Percentiles rank a stretch among this genome's conserved stretches.
Conservation (phyloP, 139 green algal genomes). For the Chlorella sorokiniana region DNA sequence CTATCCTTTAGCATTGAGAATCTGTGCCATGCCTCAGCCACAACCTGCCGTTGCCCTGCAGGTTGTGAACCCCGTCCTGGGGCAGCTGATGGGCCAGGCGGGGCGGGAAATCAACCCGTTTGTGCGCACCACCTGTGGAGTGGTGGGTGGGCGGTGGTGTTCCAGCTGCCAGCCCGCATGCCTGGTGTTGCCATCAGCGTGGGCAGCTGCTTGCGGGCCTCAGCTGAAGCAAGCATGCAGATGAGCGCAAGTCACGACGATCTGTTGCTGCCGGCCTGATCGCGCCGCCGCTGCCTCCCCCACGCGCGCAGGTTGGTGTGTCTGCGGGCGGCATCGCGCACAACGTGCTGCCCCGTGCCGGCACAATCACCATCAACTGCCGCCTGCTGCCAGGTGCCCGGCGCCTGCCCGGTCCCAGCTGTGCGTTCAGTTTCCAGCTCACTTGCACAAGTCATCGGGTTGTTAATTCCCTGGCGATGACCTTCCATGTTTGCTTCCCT, state of each 20-base stretch:
- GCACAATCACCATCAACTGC: slow-evolving; percentile 62
- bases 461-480: neutral
- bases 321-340: slow-evolving; percentile 48
- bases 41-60: neutral
- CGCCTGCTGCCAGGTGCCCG: slow-evolving; percentile 56
- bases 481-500: neutral
- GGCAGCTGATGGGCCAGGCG: slow-evolving; percentile 31
- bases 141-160: neutral
- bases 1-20: too few relatives aligned
- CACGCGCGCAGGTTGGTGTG: slow-evolving; percentile 35
- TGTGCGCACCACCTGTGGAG: slow-evolving; percentile 55
- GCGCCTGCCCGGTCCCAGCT: too few relatives aligned
- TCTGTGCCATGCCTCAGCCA: neutral
- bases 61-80: slow-evolving; percentile 21
- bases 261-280: too few relatives aligned
- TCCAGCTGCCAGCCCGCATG: too few relatives aligned
- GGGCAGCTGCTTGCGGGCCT: too few relatives aligned
- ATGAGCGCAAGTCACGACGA: too few relatives aligned
- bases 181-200: too few relatives aligned
- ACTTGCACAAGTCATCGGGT: neutral
- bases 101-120: slow-evolving; percentile 31
- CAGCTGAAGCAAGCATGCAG: too few relatives aligned
- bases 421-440: neutral
- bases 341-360: slow-evolving; percentile 67
- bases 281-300: neutral